These are phyloP conservation scores for Termitomyces sp. DNA, from an alignment of 768 basidiomycete species.

Conservation along the genomic window DNA sequence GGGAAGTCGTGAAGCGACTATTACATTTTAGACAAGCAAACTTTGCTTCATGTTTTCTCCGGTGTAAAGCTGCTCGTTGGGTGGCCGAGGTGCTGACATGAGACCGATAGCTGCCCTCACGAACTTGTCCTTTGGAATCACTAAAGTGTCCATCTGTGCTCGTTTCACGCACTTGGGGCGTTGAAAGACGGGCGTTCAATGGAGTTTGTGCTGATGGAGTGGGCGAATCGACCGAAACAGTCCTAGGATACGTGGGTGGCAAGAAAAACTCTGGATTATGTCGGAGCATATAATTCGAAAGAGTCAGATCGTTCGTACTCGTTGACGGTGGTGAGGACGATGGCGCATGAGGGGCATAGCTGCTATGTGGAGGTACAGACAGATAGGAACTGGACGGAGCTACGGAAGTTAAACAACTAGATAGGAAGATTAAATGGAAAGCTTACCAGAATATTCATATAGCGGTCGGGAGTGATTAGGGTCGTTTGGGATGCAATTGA, in stretches of 20 bases:
- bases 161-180: background rate
- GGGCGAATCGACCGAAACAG: too few species aligned
- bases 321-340: background rate
- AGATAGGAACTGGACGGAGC: background rate
- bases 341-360: background rate
- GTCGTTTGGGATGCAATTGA: background rate
- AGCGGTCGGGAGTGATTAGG: background rate
- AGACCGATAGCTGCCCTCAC: background rate
- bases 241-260: background rate
- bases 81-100: background rate
- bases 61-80: constrained; percentile 1
- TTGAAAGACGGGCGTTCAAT: background rate
- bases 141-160: background rate
- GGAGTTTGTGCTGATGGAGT: background rate
- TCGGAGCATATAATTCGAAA: background rate
- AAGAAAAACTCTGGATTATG: background rate
- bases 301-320: background rate
- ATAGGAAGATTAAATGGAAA: background rate
- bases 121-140: background rate
- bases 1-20: constrained; percentile 2
- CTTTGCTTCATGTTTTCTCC: constrained; percentile 2
- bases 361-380: background rate
- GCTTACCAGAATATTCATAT: background rate
- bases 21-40: background rate
- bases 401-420: background rate